A percentile compares a stretch with the other conserved stretches of the same genome.
Conservation (phyloP, 1,284 basidiomycete genomes). For the Cutaneotrichosporon sp. region DNA sequence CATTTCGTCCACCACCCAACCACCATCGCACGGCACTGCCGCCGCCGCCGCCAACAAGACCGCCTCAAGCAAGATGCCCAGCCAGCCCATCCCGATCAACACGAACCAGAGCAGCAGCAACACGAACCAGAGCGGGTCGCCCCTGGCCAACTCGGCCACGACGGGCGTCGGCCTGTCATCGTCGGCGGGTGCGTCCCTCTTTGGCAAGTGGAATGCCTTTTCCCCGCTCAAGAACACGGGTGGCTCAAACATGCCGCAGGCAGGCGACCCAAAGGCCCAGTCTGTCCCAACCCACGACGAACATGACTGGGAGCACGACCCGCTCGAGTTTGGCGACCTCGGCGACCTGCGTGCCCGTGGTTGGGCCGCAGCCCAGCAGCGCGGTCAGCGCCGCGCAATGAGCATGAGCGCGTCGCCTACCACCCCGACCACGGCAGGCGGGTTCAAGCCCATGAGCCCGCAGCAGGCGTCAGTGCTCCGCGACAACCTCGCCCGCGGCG, state of each 20-base stretch:
- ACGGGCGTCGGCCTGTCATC: background rate
- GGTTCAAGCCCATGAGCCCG: constrained; percentile 3
- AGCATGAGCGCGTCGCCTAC: constrained; percentile 25
- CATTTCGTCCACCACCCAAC: background rate
- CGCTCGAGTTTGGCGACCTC: constrained; percentile 40
- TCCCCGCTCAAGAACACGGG: background rate
- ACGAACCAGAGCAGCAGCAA: background rate
- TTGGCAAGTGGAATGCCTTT: constrained; percentile 18
- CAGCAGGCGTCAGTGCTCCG: constrained; percentile 24
- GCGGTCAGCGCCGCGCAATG: constrained; percentile 28
- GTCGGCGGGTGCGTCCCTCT: constrained; percentile 7
- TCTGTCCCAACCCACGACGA: constrained; percentile 6
- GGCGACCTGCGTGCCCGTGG: constrained; percentile 25
- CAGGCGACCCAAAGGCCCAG: background rate
- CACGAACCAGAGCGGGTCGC: constrained; percentile 23
- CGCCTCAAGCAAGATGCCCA: background rate
- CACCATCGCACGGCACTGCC: background rate
- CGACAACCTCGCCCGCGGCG: constrained; percentile 40
- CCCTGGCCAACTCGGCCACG: constrained; percentile 15
- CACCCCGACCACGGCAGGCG: constrained; percentile 1
- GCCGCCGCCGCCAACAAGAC: background rate
- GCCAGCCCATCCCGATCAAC: constrained; percentile 16
- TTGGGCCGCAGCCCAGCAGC: constrained; percentile 25
- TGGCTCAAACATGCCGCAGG: background rate
- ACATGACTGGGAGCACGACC: constrained; percentile 28